Evolutionary conservation across 1,139 yeast species (phyloP).

Genomic region (Hansenula lynferdii): DNA sequence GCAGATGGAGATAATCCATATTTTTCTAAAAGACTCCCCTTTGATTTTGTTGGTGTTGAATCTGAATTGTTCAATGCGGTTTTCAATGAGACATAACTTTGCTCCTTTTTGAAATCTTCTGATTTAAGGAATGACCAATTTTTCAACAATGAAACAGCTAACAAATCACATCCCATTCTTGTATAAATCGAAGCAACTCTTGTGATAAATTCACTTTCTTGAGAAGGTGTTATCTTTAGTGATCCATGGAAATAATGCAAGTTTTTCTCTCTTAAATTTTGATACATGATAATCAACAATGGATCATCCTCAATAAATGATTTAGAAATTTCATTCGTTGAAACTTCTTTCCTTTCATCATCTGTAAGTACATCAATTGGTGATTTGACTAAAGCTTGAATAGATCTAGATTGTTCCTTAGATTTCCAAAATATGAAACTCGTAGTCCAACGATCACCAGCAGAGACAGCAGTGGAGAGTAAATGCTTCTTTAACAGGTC

Average conservation of each 20-base stretch:
- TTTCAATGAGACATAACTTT: conserved; percentile 7
- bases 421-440: conserved; percentile 81
- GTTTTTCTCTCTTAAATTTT: conserved; percentile 49
- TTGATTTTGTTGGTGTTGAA: conserved; percentile 8
- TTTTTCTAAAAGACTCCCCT: conserved; percentile 14
- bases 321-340: conserved; percentile 27
- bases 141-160: conserved; percentile 56
- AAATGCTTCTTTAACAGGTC: conserved; percentile 47
- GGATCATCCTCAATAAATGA: conserved; percentile 77
- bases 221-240: conserved; percentile 35
- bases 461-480: conserved; percentile 50
- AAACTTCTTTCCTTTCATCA: conserved; percentile 18
- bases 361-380: conserved; percentile 37
- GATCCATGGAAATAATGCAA: conserved; percentile 46
- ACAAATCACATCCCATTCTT: conserved; percentile 88
- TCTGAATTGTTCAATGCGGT: conserved; percentile 7
- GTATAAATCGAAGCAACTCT: conserved; percentile 64
- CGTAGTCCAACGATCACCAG: conserved; percentile 78
- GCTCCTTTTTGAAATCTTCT: conserved; percentile 11
- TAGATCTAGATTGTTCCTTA: conserved; percentile 44
- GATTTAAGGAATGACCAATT: conserved; percentile 60
- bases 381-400: conserved; percentile 60
- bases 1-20: conserved; percentile 21
- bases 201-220: conserved; percentile 58
- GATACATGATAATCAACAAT: conserved; percentile 62